phyloP scores from a whole-genome alignment of 192 early-diverging fungal genomes.

The Oehlia diaphana region DNA sequence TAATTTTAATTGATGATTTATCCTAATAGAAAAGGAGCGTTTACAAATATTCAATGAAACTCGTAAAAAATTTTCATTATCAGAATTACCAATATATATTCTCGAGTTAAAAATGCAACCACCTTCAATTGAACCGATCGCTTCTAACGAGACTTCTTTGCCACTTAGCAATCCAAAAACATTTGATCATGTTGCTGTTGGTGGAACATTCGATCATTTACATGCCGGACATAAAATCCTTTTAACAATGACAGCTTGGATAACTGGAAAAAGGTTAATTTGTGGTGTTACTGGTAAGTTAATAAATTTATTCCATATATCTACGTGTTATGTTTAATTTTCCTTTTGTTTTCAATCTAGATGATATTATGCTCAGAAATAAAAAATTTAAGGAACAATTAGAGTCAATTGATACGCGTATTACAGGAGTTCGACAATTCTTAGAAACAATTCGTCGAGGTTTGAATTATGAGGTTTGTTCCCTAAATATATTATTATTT shows the following conservation, averaged over 20 bases:
- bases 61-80: conserved; percentile 10
- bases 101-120: neutral
- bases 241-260: conserved; percentile 75
- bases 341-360: conserved; percentile 33
- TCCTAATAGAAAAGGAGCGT: neutral
- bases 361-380: conserved; percentile 61
- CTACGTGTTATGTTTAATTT: conserved; percentile 3
- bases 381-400: conserved; percentile 74
- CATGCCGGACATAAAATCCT: conserved; percentile 95
- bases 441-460: conserved; percentile 49
- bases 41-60: conserved; percentile 7
- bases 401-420: conserved; percentile 63
- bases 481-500: neutral
- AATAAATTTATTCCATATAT: neutral
- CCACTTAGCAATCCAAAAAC: neutral
- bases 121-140: neutral
- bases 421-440: conserved; percentile 61
- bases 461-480: conserved; percentile 48
- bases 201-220: conserved; percentile 98
- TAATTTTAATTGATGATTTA: neutral
- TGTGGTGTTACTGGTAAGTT: conserved; percentile 75
- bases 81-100: conserved; percentile 14
- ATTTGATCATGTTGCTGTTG: conserved; percentile 67
- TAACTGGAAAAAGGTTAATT: conserved; percentile 60
- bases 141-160: neutral